These are phyloP conservation scores for Diaporthe citrichinensis DNA, from an alignment of 2,329 filamentous ascomycete genomes.

Conservation along the genomic window DNA sequence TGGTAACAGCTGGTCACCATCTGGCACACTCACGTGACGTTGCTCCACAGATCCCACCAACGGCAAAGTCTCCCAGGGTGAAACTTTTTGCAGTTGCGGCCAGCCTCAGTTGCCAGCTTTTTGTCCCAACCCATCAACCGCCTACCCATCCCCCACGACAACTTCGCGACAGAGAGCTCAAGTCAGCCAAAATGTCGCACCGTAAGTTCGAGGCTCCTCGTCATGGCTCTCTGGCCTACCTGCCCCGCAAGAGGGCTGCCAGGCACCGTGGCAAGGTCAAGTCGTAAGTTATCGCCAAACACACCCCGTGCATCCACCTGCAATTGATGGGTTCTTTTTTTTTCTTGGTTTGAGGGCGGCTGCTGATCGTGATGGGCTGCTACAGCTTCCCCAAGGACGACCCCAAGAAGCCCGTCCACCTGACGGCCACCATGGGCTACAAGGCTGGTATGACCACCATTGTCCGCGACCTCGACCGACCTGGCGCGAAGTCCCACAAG, in stretches of 20 bases:
- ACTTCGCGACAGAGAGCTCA: constrained; percentile 39
- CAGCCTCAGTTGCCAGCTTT: neutral
- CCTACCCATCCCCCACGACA: constrained; percentile 38
- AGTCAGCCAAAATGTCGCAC: constrained; percentile 58
- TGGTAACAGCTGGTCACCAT: neutral
- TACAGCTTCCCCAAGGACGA: constrained; percentile 99
- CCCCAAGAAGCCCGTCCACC: constrained; percentile 99
- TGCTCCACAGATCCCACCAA: constrained; percentile 38
- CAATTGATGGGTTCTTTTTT: constrained; percentile 2
- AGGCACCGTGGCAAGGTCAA: constrained; percentile 98
- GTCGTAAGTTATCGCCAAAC: constrained; percentile 76
- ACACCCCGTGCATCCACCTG: neutral
- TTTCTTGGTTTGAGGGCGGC: neutral
- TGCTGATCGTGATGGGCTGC: constrained; percentile 19
- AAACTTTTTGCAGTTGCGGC: constrained; percentile 26
- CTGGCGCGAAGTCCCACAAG: constrained; percentile 99
- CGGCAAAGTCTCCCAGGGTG: constrained; percentile 31
- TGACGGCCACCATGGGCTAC: constrained; percentile 98
- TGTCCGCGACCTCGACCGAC: constrained; percentile 98
- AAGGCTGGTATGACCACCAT: constrained; percentile 99
- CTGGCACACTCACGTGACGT: constrained; percentile 27
- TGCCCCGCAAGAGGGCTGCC: constrained; percentile 92
- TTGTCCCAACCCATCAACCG: constrained; percentile 31
- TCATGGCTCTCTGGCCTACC: constrained; percentile 92
- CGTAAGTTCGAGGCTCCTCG: constrained; percentile 85